Percentiles rank a stretch among this genome's conserved stretches.
phyloP scores from a whole-genome alignment of 139 green algal genomes.

The Closterium sp. region DNA sequence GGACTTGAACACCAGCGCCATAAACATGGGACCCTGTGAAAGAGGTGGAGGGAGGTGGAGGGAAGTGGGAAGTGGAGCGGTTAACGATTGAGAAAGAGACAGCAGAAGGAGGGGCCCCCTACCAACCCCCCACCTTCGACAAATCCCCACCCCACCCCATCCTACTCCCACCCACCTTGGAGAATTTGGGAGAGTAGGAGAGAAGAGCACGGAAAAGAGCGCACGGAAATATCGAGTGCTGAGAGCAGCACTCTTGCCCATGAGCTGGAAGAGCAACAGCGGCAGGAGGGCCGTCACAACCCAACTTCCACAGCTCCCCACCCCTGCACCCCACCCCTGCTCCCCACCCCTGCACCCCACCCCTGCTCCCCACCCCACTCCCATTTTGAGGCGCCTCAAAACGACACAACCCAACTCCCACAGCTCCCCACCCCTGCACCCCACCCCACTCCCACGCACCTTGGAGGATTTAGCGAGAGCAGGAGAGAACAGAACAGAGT shows the following conservation, averaged over 20 bases:
- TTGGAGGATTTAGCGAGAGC: slow-evolving; percentile 42
- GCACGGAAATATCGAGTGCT: slow-evolving; percentile 87
- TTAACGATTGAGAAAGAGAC: too few relatives aligned
- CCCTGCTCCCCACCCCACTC: too few relatives aligned
- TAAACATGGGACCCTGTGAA: not conserved
- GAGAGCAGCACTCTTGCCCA: slow-evolving; percentile 61
- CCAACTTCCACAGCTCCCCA: too few relatives aligned
- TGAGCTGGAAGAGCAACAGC: slow-evolving; percentile 85
- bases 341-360: too few relatives aligned
- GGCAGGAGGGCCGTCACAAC: too few relatives aligned
- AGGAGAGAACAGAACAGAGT: slow-evolving; percentile 69
- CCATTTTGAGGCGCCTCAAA: too few relatives aligned
- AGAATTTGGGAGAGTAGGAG: slow-evolving; percentile 40
- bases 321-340: too few relatives aligned
- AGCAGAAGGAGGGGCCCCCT: too few relatives aligned
- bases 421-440: too few relatives aligned
- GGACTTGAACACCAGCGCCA: not conserved
- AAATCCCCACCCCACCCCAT: too few relatives aligned
- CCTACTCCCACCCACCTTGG: slow-evolving; percentile 21
- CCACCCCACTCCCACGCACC: not conserved
- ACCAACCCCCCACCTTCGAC: too few relatives aligned
- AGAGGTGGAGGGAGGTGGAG: not conserved
- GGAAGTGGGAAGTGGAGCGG: not conserved
- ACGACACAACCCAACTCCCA: too few relatives aligned
- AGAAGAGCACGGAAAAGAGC: slow-evolving; percentile 78